Conservation (phyloP, 768 basidiomycete species). For the Lentinula edodes region DNA sequence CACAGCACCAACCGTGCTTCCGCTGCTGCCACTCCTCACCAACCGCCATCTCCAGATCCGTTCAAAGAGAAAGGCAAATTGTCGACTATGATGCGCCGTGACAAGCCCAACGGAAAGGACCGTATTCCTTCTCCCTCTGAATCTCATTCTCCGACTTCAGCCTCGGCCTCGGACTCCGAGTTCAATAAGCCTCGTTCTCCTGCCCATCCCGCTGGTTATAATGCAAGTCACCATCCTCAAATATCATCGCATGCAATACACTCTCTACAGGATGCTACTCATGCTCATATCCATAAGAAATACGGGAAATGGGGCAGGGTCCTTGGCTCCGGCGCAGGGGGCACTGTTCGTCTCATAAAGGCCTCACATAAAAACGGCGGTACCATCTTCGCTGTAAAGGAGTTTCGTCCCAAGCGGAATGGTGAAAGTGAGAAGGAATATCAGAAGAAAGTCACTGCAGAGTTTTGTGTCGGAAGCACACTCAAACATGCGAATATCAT, state of each 20-base stretch:
- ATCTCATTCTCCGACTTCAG: constrained; percentile 18
- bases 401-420: constrained; percentile 84
- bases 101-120: constrained; percentile 35
- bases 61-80: not conserved
- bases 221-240: constrained; percentile 17
- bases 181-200: constrained; percentile 6
- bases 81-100: constrained; percentile 24
- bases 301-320: constrained; percentile 99
- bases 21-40: constrained; percentile 20
- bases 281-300: constrained; percentile 94
- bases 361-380: constrained; percentile 77
- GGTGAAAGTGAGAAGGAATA: constrained; percentile 96
- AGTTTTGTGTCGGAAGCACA: constrained; percentile 95
- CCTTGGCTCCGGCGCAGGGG: constrained; percentile 95
- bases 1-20: constrained; percentile 16
- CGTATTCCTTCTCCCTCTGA: constrained; percentile 31
- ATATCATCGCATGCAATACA: constrained; percentile 28
- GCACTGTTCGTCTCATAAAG: constrained; percentile 95
- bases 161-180: constrained; percentile 18
- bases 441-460: constrained; percentile 98
- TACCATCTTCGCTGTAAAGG: constrained; percentile 91
- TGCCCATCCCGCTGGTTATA: constrained; percentile 13
- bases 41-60: constrained; percentile 19
- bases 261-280: constrained; percentile 76
- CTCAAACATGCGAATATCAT: constrained; percentile 96